Percentiles rank a stretch among this genome's conserved stretches.
phyloP scores from a whole-genome alignment of 345 rosid species.

The Eucalyptus marginata region DNA sequence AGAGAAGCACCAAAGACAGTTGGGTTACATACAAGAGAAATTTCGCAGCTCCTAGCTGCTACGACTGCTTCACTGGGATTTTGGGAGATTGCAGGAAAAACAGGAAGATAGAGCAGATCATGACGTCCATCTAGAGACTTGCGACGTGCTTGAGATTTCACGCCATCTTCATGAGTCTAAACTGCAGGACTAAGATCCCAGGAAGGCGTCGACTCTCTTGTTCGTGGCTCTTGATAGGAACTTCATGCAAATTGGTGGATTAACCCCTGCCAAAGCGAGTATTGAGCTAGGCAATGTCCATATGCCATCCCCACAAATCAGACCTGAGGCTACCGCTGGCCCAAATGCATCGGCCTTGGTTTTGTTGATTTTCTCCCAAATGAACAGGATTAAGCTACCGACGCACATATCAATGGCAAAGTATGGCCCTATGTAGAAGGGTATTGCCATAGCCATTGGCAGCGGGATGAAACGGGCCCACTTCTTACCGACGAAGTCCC shows the following conservation, averaged over 20 bases:
- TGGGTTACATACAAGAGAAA: neutral
- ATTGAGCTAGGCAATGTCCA: constrained; percentile 15
- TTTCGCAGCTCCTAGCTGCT: neutral
- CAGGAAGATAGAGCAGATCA: neutral
- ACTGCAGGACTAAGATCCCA: neutral
- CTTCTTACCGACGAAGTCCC: neutral
- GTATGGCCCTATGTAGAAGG: constrained; percentile 24
- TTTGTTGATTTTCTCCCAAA: constrained; percentile 18
- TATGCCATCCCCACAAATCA: constrained; percentile 28
- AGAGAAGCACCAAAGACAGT: neutral
- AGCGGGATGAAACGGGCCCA: constrained; percentile 12
- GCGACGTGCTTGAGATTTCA: neutral
- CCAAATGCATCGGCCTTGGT: constrained; percentile 6
- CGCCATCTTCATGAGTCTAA: neutral
- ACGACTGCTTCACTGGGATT: neutral
- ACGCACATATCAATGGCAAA: constrained; percentile 33
- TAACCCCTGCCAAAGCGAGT: constrained; percentile 16
- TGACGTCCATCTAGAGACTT: neutral
- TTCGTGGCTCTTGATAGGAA: constrained; percentile 3
- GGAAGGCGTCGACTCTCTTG: neutral
- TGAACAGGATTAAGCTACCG: constrained; percentile 16
- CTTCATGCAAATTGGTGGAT: constrained; percentile 38
- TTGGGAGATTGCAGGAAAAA: neutral
- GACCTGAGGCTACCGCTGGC: constrained; percentile 23
- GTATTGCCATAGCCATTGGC: constrained; percentile 37